Base-by-base conservation (phyloP, 805 yeast species). In the Barnettozyma sucrosica region DNA sequence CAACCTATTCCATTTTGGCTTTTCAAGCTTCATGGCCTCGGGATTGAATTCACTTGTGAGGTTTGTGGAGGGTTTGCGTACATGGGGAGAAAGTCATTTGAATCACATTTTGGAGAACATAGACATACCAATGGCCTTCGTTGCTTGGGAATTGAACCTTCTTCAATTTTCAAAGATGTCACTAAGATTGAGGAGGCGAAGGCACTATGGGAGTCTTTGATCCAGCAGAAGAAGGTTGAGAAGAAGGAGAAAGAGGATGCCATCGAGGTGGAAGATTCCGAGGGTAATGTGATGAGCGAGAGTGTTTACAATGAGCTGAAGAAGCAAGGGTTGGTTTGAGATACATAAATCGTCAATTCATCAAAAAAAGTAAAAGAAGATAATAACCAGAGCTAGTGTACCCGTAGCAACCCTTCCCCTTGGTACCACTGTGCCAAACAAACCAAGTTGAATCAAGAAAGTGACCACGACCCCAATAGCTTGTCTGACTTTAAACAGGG, bases 1-100 rank as follows among this genome's bases (percentile, higher is more conserved):
- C 76, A 75, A 36, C 97, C 97, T 1, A 88, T 93, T 25, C 99
- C 99, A 2, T 80, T 74, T 46, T 93, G 99, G 99, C 70, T 93
- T 25, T 90, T 80, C 72, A 93, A 90, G 64, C 69, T 90, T 40
- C 89, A 89, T 57, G 99, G 99, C 0, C 70, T 90, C 10, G 85
- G 85, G 47, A 74, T 78, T 38, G 79, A 76, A 45, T 87, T 80
- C 56, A 58, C 66, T 1, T 93, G 99, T 63, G 97, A 93, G 65
- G 77, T 93, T 7, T 93, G 99, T 62, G 95, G 95, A 5, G 81
- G 86, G 56, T 63, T 66, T 28, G 67, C 70, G 7, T 92, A 83
- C 65, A 76, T 78, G 56, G 99, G 99, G 1, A 72, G 95, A 8
- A 70, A 74, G 43, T 73, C 75, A 2, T 93, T 79, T 61, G 85